Percentiles rank a stretch among this genome's conserved stretches.
Conservation (phyloP, 202 grass and related monocot genomes). For the Dendrocalamus latiflorus region DNA sequence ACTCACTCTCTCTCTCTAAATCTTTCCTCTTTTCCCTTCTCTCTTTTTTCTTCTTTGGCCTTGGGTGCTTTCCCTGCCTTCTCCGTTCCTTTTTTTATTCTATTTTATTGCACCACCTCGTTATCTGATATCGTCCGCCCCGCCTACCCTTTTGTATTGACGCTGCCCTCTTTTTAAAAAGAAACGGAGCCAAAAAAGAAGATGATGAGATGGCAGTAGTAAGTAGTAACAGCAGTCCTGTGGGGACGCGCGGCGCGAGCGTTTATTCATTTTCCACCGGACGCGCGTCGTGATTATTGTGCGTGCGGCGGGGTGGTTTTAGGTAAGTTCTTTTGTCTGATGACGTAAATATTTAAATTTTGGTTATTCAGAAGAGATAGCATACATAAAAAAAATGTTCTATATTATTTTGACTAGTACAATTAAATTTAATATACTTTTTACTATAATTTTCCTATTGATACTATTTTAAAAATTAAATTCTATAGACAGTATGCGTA, state of each 20-base stretch:
- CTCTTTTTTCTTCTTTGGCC: neutral
- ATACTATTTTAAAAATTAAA: too few relatives aligned
- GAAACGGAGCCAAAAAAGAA: slow-evolving; percentile 23
- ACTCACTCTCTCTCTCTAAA: neutral
- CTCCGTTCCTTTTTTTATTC: neutral
- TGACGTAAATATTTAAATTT: too few relatives aligned
- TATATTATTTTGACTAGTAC: too few relatives aligned
- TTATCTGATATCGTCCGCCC: neutral
- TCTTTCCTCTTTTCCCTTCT: neutral
- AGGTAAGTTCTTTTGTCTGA: too few relatives aligned
- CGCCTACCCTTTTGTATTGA: neutral
- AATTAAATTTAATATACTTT: too few relatives aligned
- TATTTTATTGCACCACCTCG: neutral
- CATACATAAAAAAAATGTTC: too few relatives aligned
- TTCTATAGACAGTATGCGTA: too few relatives aligned
- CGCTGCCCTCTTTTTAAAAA: slow-evolving; percentile 6
- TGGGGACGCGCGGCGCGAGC: neutral
- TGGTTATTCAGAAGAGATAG: too few relatives aligned
- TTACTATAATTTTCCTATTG: too few relatives aligned
- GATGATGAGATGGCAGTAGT: neutral
- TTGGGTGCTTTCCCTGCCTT: slow-evolving; percentile 8
- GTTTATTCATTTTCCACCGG: neutral
- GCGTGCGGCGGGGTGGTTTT: neutral
- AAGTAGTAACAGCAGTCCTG: neutral
- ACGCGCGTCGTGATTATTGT: slow-evolving; percentile 13